phyloP scores from a whole-genome alignment of 306 rosid genomes.

The Quercus ilex region DNA sequence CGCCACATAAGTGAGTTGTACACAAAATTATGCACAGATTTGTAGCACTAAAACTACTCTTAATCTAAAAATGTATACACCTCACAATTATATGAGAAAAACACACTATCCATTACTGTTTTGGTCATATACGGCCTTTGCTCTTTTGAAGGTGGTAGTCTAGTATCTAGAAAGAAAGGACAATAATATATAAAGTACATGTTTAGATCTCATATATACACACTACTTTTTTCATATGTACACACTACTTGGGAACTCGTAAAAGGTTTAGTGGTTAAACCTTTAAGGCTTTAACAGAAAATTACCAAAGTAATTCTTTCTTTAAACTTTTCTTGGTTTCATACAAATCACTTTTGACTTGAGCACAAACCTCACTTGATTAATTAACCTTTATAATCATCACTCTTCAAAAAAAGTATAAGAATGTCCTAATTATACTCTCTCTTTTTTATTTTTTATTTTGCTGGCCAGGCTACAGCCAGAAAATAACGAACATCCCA shows the following conservation, averaged over 20 bases:
- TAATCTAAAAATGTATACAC: too few relatives aligned
- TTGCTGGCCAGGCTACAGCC: neutral
- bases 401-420: constrained; percentile 29
- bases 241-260: constrained; percentile 18
- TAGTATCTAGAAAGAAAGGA: neutral
- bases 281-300: constrained; percentile 23
- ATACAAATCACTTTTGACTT: constrained; percentile 63
- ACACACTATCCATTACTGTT: neutral
- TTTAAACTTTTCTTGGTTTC: constrained; percentile 26
- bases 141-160: neutral
- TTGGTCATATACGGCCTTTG: neutral
- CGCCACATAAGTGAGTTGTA: too few relatives aligned
- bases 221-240: too few relatives aligned
- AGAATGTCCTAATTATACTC: constrained; percentile 27
- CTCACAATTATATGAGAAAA: too few relatives aligned
- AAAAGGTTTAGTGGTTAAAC: constrained; percentile 14
- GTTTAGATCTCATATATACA: neutral
- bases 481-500: neutral
- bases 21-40: too few relatives aligned
- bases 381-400: constrained; percentile 44
- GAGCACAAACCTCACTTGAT: constrained; percentile 25
- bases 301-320: constrained; percentile 20
- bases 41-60: too few relatives aligned
- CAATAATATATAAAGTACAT: constrained; percentile 22
- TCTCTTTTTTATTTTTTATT: neutral